A percentile compares a stretch with the other conserved stretches of the same genome.
These are phyloP conservation scores for Globisporangium echinulatum DNA, from an alignment of 352 stramenopile genomes.

Conservation along the genomic window DNA sequence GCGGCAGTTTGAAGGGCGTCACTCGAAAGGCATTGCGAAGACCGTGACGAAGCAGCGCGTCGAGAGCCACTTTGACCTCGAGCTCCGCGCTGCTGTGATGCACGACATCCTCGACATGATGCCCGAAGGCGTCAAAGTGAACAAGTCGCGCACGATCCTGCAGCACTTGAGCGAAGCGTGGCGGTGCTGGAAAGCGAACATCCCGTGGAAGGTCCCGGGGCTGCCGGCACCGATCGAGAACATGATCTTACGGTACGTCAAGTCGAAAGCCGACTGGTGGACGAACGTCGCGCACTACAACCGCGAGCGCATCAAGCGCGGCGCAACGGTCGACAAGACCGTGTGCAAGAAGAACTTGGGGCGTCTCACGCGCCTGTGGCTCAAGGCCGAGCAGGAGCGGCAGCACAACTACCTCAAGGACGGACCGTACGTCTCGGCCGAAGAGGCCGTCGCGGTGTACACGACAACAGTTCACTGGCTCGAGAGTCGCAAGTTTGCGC, in stretches of 20 bases:
- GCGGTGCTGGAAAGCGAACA: slow-evolving; percentile 99
- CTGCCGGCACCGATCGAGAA: slow-evolving; percentile 99
- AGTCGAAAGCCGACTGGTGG: slow-evolving; percentile 97
- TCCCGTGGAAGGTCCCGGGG: slow-evolving; percentile 99
- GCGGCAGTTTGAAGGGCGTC: slow-evolving; percentile 98
- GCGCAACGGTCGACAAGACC: slow-evolving; percentile 99
- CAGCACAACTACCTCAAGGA: slow-evolving; percentile 99
- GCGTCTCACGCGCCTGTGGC: slow-evolving; percentile 96
- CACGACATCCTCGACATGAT: slow-evolving; percentile 99
- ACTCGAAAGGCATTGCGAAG: slow-evolving; percentile 98
- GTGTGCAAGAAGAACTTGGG: slow-evolving; percentile 99
- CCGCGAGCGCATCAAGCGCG: slow-evolving; percentile 98
- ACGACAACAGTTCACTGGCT: slow-evolving; percentile 99
- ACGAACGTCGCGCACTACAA: slow-evolving; percentile 99
- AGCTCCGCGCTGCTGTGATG: slow-evolving; percentile 98
- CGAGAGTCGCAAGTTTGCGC: slow-evolving; percentile 98
- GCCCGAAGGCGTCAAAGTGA: slow-evolving; percentile 99
- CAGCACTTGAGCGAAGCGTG: slow-evolving; percentile 99
- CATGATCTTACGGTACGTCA: slow-evolving; percentile 99
- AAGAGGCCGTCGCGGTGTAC: slow-evolving; percentile 99
- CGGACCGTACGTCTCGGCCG: slow-evolving; percentile 96
- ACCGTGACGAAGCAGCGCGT: slow-evolving; percentile 99
- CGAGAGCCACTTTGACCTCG: slow-evolving; percentile 99
- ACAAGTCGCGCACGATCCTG: slow-evolving; percentile 98
- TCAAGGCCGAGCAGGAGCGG: slow-evolving; percentile 99